A percentile compares a stretch with the other conserved stretches of the same genome.
phyloP scores from a whole-genome alignment of 495 filamentous ascomycete species.

The Xylaria venustula region DNA sequence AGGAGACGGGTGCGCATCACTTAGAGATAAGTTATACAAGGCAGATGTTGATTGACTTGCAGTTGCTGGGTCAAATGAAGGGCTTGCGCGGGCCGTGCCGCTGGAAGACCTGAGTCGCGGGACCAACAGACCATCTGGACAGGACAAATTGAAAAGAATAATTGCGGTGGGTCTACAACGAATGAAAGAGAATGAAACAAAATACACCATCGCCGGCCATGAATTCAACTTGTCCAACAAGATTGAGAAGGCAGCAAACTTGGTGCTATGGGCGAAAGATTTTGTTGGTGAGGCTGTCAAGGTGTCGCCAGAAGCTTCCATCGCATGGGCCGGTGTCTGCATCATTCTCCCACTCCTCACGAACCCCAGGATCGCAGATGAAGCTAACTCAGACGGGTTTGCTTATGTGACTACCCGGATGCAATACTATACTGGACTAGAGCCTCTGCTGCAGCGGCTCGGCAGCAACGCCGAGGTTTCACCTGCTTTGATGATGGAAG shows the following conservation, averaged over 20 bases:
- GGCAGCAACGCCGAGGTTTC: constrained; percentile 2
- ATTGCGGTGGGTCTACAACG: constrained; percentile 8
- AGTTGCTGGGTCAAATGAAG: background rate
- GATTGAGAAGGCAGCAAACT: constrained; percentile 13
- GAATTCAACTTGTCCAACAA: constrained; percentile 18
- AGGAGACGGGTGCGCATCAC: background rate
- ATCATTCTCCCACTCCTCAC: constrained; percentile 29
- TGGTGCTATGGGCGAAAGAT: constrained; percentile 18
- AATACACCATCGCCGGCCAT: constrained; percentile 17
- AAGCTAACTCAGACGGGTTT: constrained; percentile 29
- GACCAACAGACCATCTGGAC: background rate
- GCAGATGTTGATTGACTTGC: too few relatives aligned
- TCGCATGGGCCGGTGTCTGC: constrained; percentile 27
- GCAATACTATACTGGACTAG: constrained; percentile 22
- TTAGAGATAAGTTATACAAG: too few relatives aligned
- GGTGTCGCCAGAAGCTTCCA: constrained; percentile 22
- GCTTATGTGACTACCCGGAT: constrained; percentile 25
- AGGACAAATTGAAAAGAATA: constrained; percentile 11
- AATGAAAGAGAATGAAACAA: constrained; percentile 14
- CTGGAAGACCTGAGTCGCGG: background rate
- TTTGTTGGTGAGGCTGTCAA: constrained; percentile 21
- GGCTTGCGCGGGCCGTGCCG: background rate
- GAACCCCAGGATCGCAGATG: constrained; percentile 17
- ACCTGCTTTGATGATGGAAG: background rate
- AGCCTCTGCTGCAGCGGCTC: constrained; percentile 9